Evolutionary conservation across 2,329 filamentous ascomycete genomes (phyloP).

Genomic region (Acrocalymma vagum): DNA sequence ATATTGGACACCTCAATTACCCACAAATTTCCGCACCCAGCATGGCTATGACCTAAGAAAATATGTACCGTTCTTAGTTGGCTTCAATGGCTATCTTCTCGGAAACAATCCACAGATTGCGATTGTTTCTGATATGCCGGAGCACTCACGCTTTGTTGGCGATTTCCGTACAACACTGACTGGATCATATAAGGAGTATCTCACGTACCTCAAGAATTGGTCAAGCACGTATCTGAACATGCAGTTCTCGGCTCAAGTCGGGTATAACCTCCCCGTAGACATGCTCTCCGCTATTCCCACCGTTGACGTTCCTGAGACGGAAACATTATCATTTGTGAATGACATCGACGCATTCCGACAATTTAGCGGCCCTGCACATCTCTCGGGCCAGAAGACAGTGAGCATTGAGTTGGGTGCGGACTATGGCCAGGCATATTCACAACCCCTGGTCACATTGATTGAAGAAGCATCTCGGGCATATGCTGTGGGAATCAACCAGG

Average conservation of each 20-base stretch:
- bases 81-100: conserved; percentile 21
- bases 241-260: conserved; percentile 50
- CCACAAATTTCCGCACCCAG: conserved; percentile 34
- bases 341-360: conserved; percentile 50
- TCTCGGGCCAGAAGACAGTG: conserved; percentile 49
- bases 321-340: conserved; percentile 48
- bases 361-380: conserved; percentile 49
- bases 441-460: conserved; percentile 40
- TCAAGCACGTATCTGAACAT: conserved; percentile 40
- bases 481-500: conserved; percentile 13
- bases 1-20: conserved; percentile 49
- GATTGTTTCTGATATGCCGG: conserved; percentile 18
- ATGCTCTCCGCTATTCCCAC: conserved; percentile 48
- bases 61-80: conserved; percentile 45
- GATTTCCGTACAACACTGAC: conserved; percentile 23
- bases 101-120: conserved; percentile 8
- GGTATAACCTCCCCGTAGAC: conserved; percentile 55
- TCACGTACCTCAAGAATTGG: conserved; percentile 42
- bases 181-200: conserved; percentile 40
- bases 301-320: conserved; percentile 53
- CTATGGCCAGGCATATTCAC: conserved; percentile 31
- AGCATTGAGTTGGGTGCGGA: conserved; percentile 46
- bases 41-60: conserved; percentile 45
- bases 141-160: conserved; percentile 19
- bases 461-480: conserved; percentile 15